Percentiles rank a stretch among this genome's conserved stretches.
Conservation (phyloP, 805 yeast species). For the Starmerella geochares region DNA sequence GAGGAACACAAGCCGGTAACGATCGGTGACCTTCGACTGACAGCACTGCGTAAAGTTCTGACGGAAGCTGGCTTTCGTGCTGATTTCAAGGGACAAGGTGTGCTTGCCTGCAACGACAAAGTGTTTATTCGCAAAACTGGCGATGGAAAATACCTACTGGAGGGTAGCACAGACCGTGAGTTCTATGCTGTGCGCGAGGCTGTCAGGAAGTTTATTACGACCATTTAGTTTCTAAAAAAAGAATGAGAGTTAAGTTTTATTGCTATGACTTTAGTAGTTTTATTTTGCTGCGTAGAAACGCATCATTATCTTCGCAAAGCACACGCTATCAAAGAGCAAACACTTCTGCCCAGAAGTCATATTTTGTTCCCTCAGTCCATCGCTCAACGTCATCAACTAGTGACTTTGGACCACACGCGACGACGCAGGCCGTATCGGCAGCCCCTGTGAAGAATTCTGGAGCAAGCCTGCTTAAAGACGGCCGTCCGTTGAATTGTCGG, state of each 20-base stretch:
- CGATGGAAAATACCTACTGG: slow-evolving; percentile 75
- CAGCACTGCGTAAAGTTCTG: slow-evolving; percentile 63
- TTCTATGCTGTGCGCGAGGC: slow-evolving; percentile 43
- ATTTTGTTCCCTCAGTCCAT: slow-evolving; percentile 19
- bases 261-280: too few relatives aligned
- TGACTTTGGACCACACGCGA: slow-evolving; percentile 27
- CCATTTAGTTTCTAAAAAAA: slow-evolving; percentile 9
- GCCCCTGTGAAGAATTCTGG: slow-evolving; percentile 1
- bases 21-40: slow-evolving; percentile 79
- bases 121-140: slow-evolving; percentile 67
- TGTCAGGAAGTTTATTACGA: slow-evolving; percentile 21
- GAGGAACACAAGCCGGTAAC: slow-evolving; percentile 39
- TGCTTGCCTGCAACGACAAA: slow-evolving; percentile 68
- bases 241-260: not conserved
- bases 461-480: slow-evolving; percentile 12
- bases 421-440: slow-evolving; percentile 13
- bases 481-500: slow-evolving; percentile 18
- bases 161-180: slow-evolving; percentile 64
- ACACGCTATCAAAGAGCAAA: slow-evolving; percentile 12
- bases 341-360: slow-evolving; percentile 22
- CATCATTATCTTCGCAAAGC: not conserved
- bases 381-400: slow-evolving; percentile 19
- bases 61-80: slow-evolving; percentile 53
- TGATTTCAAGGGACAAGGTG: slow-evolving; percentile 88
- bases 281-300: not conserved